Base-by-base conservation (phyloP, 805 yeast species). In the Groenewaldozyma salmanticensis region DNA sequence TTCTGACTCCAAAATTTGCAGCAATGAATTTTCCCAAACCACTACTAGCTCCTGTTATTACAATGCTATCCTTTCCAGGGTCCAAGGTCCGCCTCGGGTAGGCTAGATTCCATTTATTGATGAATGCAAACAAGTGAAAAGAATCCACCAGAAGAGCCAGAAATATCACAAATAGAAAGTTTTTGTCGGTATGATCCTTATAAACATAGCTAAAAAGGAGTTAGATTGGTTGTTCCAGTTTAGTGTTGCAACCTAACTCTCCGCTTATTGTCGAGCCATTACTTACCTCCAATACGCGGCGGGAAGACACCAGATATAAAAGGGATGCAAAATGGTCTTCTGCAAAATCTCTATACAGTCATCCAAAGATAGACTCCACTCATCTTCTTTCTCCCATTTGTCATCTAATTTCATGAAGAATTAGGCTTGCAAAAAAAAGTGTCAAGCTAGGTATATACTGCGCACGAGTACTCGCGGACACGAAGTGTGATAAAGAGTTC, bases 31-130 rank as follows among this genome's bases (percentile, higher is more conserved):
- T 64, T 0, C 97, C 97, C 6, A 90, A 66, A 0, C 96, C 97
- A 0, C 75, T 65, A 4, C 74, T 57, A 0, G 96, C 97, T 0
- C 97, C 97, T 0, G 97, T 90, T 16, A 90, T 65, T 4, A 87
- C 61, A 0, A 78, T 79, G 7, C 81, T 65, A 52, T 84, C 94
- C 7, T 16, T 37, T 16, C 20, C 11, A 29, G 15, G 35, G n/a
- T 27, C 7, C 37, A 17, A 31, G 6, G 32, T 13, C 32, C 38
- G 17, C 21, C 38, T 35, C 5, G 15, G 18, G 31, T 17, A 18
- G 15, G 21, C 18, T 35, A 9, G 6, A 13, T 35, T 13, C 38
- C 15, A 24, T 7, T n/a, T 20, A 33, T 22, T 18, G n/a, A 19
- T 31, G 19, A 5, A 24, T 17, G 9, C 13, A 17, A 11, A 6